Percentiles rank a stretch among this genome's conserved stretches.
Conservation (phyloP, 176 grass and related monocot genomes). For the Lolium multiflorum region DNA sequence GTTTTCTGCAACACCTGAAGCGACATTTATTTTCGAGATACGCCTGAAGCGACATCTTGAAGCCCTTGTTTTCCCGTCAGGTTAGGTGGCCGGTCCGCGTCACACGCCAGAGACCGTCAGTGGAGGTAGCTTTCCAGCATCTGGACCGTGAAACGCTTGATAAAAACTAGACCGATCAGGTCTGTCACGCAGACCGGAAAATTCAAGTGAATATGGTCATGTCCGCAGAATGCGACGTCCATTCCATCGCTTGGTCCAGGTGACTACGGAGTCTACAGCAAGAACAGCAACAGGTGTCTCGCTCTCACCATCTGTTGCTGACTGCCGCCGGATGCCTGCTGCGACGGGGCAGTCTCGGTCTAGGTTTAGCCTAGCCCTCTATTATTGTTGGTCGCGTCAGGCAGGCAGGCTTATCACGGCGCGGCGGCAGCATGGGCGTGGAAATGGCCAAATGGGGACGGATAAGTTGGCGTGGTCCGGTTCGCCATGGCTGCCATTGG, state of each 20-base stretch:
- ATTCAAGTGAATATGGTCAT: not conserved
- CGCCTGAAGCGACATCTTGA: not conserved
- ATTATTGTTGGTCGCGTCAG: slow-evolving; percentile 10
- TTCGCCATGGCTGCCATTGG: slow-evolving; percentile 43
- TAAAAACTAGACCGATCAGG: too few relatives aligned
- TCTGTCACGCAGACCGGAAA: not conserved
- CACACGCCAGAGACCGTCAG: not conserved
- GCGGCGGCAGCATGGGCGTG: slow-evolving; percentile 18
- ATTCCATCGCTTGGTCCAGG: not conserved
- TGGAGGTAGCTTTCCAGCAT: slow-evolving; percentile 16
- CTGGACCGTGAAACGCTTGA: not conserved
- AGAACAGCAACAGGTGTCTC: slow-evolving; percentile 10
- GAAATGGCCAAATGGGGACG: not conserved
- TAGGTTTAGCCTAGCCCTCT: not conserved
- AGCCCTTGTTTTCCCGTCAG: not conserved
- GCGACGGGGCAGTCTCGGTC: not conserved
- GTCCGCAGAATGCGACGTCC: slow-evolving; percentile 19
- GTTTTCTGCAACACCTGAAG: slow-evolving; percentile 32
- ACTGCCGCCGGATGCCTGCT: not conserved
- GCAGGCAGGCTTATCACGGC: slow-evolving; percentile 11
- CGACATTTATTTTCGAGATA: not conserved
- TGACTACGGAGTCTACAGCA: not conserved
- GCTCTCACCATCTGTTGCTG: not conserved
- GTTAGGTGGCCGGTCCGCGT: slow-evolving; percentile 43
- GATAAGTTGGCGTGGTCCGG: slow-evolving; percentile 24